These are phyloP conservation scores for Thermothielavioides terrestris DNA, from an alignment of 495 filamentous ascomycete species.

Conservation along the genomic window DNA sequence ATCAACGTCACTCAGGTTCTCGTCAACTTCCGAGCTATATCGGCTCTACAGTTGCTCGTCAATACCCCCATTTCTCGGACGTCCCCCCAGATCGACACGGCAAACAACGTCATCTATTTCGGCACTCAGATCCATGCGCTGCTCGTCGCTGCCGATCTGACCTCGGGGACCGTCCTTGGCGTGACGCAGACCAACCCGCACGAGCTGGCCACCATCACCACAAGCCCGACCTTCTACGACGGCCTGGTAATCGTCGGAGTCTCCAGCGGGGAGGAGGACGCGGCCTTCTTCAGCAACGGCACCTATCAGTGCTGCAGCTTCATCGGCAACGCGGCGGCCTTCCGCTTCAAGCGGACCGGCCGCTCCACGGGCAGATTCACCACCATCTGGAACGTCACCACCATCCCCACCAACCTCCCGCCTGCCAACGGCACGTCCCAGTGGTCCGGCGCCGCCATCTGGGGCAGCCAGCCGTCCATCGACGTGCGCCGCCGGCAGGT, in stretches of 20 bases:
- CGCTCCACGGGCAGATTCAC: constrained; percentile 10
- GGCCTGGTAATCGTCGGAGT: constrained; percentile 25
- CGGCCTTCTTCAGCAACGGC: constrained; percentile 2
- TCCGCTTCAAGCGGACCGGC: constrained; percentile 17
- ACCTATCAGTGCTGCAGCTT: constrained; percentile 32
- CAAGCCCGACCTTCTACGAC: constrained; percentile 23
- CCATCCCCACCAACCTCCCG: constrained; percentile 17
- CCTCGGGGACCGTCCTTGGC: constrained; percentile 20
- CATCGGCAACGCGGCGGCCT: constrained; percentile 25
- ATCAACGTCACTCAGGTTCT: neutral
- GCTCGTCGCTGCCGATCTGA: constrained; percentile 25
- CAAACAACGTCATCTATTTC: constrained; percentile 26
- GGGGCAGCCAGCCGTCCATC: constrained; percentile 36
- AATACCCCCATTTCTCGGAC: too few species aligned
- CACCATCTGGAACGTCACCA: constrained; percentile 23
- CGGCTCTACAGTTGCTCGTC: too few species aligned
- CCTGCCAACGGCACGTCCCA: neutral
- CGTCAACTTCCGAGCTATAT: neutral
- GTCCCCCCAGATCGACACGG: constrained; percentile 23
- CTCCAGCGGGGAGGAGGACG: constrained; percentile 26
- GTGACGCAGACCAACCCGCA: constrained; percentile 23
- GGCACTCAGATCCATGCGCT: constrained; percentile 29
- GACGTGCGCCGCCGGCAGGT: constrained; percentile 26
- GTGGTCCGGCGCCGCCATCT: constrained; percentile 30
- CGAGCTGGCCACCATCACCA: constrained; percentile 25